phyloP scores from a whole-genome alignment of 179 eudicot genomes.

The Beta lomatogona region DNA sequence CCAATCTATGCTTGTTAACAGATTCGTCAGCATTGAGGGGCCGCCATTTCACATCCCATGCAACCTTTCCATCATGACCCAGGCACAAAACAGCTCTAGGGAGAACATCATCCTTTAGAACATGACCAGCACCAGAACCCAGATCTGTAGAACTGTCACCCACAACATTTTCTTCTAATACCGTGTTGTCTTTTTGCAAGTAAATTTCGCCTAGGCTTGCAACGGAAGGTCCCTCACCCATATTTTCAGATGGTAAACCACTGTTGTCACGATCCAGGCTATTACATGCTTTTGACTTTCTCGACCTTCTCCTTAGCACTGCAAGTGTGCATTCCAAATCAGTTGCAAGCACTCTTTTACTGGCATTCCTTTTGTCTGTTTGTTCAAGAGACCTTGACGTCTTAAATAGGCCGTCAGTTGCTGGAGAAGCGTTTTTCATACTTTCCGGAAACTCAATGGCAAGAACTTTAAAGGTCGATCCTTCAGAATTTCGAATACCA shows the following conservation, averaged over 20 bases:
- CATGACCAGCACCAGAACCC: constrained; percentile 28
- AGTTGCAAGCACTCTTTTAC: constrained; percentile 17
- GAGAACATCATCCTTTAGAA: constrained; percentile 50
- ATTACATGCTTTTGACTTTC: constrained; percentile 23
- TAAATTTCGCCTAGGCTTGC: constrained; percentile 22
- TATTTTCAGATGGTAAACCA: constrained; percentile 26
- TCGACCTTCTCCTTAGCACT: constrained; percentile 30
- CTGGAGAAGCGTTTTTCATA: constrained; percentile 23
- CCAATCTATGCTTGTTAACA: constrained; percentile 58
- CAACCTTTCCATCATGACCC: constrained; percentile 95
- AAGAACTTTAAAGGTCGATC: constrained; percentile 34
- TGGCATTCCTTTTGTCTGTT: constrained; percentile 20
- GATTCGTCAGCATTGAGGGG: constrained; percentile 47
- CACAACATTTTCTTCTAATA: constrained; percentile 16
- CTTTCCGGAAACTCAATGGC: constrained; percentile 41
- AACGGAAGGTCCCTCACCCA: constrained; percentile 29
- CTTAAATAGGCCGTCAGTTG: constrained; percentile 18
- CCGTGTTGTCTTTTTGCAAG: constrained; percentile 28
- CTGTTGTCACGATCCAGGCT: constrained; percentile 8
- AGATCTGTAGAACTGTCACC: constrained; percentile 25
- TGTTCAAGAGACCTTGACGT: constrained; percentile 4
- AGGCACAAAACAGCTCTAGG: constrained; percentile 83
- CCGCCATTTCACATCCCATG: constrained; percentile 96
- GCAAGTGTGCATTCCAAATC: constrained; percentile 36
- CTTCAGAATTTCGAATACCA: constrained; percentile 21